Percentiles rank a stretch among this genome's conserved stretches.
phyloP scores from a whole-genome alignment of 352 stramenopile genomes.

The Globisporangium spiculum region DNA sequence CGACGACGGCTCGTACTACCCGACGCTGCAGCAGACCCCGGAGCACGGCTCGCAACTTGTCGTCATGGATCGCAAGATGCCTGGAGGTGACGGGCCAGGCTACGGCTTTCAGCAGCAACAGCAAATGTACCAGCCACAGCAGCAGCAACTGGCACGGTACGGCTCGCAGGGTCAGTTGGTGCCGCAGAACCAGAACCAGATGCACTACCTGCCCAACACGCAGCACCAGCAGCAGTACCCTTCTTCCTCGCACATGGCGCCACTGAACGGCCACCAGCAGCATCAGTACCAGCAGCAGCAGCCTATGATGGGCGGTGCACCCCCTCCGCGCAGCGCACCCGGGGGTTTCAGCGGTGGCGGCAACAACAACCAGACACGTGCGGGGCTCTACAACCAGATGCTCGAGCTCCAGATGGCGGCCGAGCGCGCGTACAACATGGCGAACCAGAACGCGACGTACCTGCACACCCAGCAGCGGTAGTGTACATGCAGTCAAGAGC shows the following conservation, averaged over 20 bases:
- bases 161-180: conserved; percentile 16
- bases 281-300: conserved; percentile 30
- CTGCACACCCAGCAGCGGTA: conserved; percentile 30
- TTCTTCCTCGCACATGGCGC: conserved; percentile 8
- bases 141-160: conserved; percentile 16
- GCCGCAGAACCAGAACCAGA: conserved; percentile 13
- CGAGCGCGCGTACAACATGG: conserved; percentile 63
- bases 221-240: conserved; percentile 21
- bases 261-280: conserved; percentile 11
- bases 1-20: conserved; percentile 35
- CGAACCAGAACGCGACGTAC: conserved; percentile 70
- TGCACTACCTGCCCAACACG: conserved; percentile 30
- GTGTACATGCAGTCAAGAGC: background rate
- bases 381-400: conserved; percentile 78
- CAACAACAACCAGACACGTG: conserved; percentile 22
- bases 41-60: conserved; percentile 20
- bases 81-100: conserved; percentile 27
- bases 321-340: background rate
- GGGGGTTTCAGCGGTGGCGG: conserved; percentile 4
- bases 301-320: background rate
- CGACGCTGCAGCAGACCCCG: conserved; percentile 14
- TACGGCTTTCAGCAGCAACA: conserved; percentile 16
- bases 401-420: conserved; percentile 68
- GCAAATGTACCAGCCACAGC: conserved; percentile 18
- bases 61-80: conserved; percentile 44